A percentile compares a stretch with the other conserved stretches of the same genome.
Conservation (phyloP, 176 grass and related monocot genomes). For the Cymbopogon citratus region DNA sequence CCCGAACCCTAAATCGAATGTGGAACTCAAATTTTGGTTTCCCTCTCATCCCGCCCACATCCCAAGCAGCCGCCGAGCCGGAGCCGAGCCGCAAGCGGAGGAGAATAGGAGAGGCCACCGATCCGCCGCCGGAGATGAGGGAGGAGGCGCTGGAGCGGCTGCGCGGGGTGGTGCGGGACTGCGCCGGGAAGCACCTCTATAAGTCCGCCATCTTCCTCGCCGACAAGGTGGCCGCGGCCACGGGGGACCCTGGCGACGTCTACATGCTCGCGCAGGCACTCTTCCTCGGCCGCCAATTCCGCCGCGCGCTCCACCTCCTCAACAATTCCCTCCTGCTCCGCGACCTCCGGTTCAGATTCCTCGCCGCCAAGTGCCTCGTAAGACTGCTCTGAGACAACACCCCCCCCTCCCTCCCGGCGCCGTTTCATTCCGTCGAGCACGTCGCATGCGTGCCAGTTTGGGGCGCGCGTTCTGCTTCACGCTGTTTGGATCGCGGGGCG, state of each 20-base stretch:
- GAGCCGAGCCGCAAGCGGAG: conserved; percentile 36
- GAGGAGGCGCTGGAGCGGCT: conserved; percentile 82
- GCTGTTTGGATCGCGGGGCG: neutral
- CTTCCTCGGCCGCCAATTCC: conserved; percentile 73
- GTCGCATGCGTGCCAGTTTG: neutral
- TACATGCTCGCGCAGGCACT: conserved; percentile 97
- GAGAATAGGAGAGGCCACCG: conserved; percentile 8
- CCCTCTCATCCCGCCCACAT: conserved; percentile 27
- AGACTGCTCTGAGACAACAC: conserved; percentile 14
- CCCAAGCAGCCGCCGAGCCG: conserved; percentile 5
- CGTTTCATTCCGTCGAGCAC: neutral
- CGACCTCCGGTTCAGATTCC: conserved; percentile 82
- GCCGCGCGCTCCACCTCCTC: conserved; percentile 88
- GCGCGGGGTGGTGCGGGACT: conserved; percentile 79
- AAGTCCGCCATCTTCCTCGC: conserved; percentile 87
- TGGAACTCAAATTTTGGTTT: conserved; percentile 40
- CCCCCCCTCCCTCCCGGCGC: no score
- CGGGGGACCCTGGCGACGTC: conserved; percentile 66
- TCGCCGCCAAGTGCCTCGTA: conserved; percentile 93
- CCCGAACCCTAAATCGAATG: conserved; percentile 53
- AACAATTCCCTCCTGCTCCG: conserved; percentile 66
- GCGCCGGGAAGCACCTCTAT: conserved; percentile 90
- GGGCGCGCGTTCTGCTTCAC: neutral
- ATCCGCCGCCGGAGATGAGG: conserved; percentile 34
- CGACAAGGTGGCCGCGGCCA: conserved; percentile 73